Evolutionary conservation across 495 filamentous ascomycete species (phyloP).

Genomic region (Annulohypoxylon moriforme): DNA sequence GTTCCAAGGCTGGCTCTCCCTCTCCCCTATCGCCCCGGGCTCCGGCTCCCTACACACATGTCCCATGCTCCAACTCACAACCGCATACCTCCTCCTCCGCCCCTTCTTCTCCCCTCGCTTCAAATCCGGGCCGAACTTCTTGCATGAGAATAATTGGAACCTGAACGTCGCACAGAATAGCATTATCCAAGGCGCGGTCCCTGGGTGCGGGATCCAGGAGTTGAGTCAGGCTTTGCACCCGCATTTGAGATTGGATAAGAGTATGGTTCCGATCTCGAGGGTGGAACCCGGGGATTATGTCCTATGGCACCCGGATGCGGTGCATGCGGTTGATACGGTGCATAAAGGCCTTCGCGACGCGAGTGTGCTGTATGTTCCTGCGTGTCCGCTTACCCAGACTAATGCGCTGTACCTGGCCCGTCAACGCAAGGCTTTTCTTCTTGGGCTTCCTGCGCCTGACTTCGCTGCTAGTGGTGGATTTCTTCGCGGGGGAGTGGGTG

Average conservation of each 20-base stretch:
- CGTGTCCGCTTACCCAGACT: slow-evolving; percentile 80
- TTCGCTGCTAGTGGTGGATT: slow-evolving; percentile 60
- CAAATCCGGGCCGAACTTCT: slow-evolving; percentile 38
- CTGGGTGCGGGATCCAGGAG: slow-evolving; percentile 75
- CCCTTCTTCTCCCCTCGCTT: slow-evolving; percentile 78
- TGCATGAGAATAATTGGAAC: slow-evolving; percentile 49
- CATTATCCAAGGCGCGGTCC: slow-evolving; percentile 80
- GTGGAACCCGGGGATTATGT: slow-evolving; percentile 88
- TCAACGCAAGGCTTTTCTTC: slow-evolving; percentile 74
- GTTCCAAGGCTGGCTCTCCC: slow-evolving; percentile 85
- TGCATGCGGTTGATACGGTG: slow-evolving; percentile 45
- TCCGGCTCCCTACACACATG: slow-evolving; percentile 80
- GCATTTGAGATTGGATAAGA: slow-evolving; percentile 73
- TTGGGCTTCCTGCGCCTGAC: slow-evolving; percentile 73
- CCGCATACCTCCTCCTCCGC: slow-evolving; percentile 84
- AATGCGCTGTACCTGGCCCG: slow-evolving; percentile 78
- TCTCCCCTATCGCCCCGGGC: slow-evolving; percentile 72
- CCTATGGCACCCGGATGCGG: slow-evolving; percentile 82
- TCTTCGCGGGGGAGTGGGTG: slow-evolving; percentile 37
- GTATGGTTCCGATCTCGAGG: slow-evolving; percentile 78
- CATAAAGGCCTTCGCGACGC: slow-evolving; percentile 57
- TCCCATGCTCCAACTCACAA: slow-evolving; percentile 78
- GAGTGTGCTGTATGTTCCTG: slow-evolving; percentile 78
- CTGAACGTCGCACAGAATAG: slow-evolving; percentile 57
- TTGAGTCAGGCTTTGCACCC: slow-evolving; percentile 77